Percentiles rank a stretch among this genome's conserved stretches.
Evolutionary conservation across 345 rosid genomes (phyloP).

Genomic region (Citrus unshiu): DNA sequence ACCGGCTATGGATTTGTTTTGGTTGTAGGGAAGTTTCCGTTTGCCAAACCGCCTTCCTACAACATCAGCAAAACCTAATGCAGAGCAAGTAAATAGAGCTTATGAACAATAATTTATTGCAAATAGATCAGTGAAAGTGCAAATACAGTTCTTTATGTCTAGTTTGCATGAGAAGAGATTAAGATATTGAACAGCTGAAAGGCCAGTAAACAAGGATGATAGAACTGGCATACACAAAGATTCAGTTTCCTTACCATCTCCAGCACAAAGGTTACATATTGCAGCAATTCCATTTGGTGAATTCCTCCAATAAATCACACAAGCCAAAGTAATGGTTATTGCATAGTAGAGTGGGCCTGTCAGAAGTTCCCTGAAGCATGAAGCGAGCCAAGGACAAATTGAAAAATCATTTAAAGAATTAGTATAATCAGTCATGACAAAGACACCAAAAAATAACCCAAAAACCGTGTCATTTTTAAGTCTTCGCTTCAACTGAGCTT

Average conservation of each 20-base stretch:
- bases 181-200: not conserved
- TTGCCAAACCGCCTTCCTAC: conserved; percentile 76
- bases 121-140: not conserved
- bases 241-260: conserved; percentile 66
- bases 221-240: not conserved
- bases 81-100: not conserved
- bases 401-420: conserved; percentile 3
- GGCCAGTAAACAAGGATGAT: not conserved
- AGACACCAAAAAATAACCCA: not conserved
- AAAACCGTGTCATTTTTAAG: not conserved
- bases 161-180: not conserved
- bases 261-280: conserved; percentile 92
- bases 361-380: conserved; percentile 80
- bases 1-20: conserved; percentile 73
- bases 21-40: conserved; percentile 76
- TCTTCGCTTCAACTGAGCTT: not conserved
- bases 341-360: conserved; percentile 88
- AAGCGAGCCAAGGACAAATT: conserved; percentile 12
- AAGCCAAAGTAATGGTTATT: conserved; percentile 50
- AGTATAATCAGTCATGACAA: not conserved
- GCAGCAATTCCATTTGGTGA: conserved; percentile 77
- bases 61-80: conserved; percentile 80
- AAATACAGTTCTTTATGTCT: not conserved
- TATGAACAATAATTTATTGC: not conserved
- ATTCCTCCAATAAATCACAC: conserved; percentile 68